Evolutionary conservation across 2,329 filamentous ascomycete species (phyloP), one percentile per base, ranked within the genome.

Genomic region (Leptodontidium sp.): DNA sequence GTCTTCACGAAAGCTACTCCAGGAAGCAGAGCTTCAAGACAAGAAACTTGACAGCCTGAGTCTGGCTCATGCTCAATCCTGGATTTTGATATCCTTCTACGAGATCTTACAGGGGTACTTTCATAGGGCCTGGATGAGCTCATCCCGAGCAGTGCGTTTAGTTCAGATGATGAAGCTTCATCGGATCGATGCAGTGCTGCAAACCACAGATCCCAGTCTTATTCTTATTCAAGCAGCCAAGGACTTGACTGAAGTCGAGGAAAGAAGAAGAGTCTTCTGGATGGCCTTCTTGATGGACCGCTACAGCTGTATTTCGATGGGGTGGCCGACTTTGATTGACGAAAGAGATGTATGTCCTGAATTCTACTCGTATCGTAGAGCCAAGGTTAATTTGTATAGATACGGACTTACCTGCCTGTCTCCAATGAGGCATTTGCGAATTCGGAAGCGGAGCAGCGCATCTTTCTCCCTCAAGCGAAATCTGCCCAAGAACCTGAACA

Each of bases 71-170:
- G 91, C 90, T 62, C 95, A 98, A 79, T 88, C 92, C 0, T 95
- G 95, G 86, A 84, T 89, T 24, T 82, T 98, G n/a, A 85, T 95
- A 61, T 87, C 89, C 2, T 88, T 87, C 1, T 97, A 96, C 76
- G 94, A 98, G 80, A 97, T 97, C 84, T 97, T 93, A 81, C 91
- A 91, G 85, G 97, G 97, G 91, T 96, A 93, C 79, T 97, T 97
- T 75, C 94, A 94, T 0, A 85, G 94, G 71, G 94, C 94, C 0
- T 98, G 94, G 94, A 87, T 97, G 81, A 97, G 92, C 73, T 90
- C 92, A 1, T 94, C 94, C 21, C 86, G 92, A 70, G 91, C 91
- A 8, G 87, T 90, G 11, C 87, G 94, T 58, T 80, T 97, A 57
- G 87, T 88, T 52, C 90, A 96, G 76, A 97, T 98, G 93, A 93